Base-by-base conservation (phyloP, 108 stramenopile genomes). In the Cyclostephanos invisitatus region DNA sequence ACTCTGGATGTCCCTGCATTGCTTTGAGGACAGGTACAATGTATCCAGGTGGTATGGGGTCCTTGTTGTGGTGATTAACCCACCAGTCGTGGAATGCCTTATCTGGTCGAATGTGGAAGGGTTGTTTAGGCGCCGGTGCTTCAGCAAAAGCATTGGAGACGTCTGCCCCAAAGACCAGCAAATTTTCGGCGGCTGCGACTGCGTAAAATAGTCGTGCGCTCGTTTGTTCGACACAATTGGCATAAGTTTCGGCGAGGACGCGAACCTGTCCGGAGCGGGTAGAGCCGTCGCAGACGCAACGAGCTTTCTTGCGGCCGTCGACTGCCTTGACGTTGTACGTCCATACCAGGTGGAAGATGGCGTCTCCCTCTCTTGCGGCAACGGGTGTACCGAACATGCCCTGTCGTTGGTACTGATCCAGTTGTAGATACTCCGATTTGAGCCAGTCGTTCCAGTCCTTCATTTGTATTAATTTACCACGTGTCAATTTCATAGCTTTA, bases 121-220 rank as follows among this genome's bases (percentile, higher is more conserved):
- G 73, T 46, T 37, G 32, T 66, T 54, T 20, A 1, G 81, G 84
- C 0, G 74, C 56, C 12, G 75, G 79, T 7, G 79, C 67, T 17
- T 68, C 67, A 6, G 74, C 77, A 50, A 76, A 81, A 7, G 77
- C 84, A 63, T 85, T 74, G 2, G 38, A 51, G 21, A 76, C 77
- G 64, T 86, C 85, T 12, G 67, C 67, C 17, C 59, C 73, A 11
- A 42, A 64, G 8, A 75, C 46, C 12, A 61, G 7, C 18, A 59
- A 11, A 51, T 69, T 69, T 8, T 70, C n/a, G n/a, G n/a, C n/a
- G n/a, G n/a, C n/a, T n/a, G n/a, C n/a, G n/a, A n/a, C n/a, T n/a
- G n/a, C n/a, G n/a, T n/a, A n/a, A n/a, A n/a, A n/a, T n/a, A n/a
- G n/a, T n/a, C n/a, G n/a, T n/a, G n/a, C n/a, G n/a, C 51, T 38